phyloP scores from a whole-genome alignment of 1,139 yeast species.

The Arxiozyma bovina region DNA sequence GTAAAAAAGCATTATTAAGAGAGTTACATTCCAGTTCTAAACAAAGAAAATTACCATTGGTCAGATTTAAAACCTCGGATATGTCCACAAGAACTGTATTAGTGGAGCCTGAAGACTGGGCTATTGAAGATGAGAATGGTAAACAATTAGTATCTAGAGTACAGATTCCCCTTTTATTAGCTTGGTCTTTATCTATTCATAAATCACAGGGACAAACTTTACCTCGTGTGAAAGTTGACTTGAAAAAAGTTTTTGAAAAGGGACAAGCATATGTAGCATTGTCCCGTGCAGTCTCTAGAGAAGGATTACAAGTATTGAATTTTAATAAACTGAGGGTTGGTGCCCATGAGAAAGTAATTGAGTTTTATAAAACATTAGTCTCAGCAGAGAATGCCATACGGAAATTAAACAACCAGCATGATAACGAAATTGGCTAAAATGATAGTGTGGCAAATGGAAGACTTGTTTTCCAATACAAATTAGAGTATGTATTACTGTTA shows the following conservation, averaged over 20 bases:
- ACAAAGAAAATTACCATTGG: constrained; percentile 54
- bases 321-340: constrained; percentile 50
- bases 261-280: constrained; percentile 96
- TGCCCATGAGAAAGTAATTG: constrained; percentile 54
- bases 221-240: constrained; percentile 71
- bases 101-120: constrained; percentile 69
- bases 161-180: constrained; percentile 77
- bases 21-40: constrained; percentile 33
- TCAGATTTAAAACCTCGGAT: constrained; percentile 61
- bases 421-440: background rate
- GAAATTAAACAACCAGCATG: constrained; percentile 4
- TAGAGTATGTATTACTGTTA: background rate
- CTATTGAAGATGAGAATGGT: constrained; percentile 52
- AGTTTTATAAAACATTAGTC: constrained; percentile 43
- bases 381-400: constrained; percentile 32
- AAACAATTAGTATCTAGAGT: constrained; percentile 45
- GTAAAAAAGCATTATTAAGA: constrained; percentile 35
- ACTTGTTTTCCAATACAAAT: background rate
- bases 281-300: constrained; percentile 73
- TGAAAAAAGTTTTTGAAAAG: constrained; percentile 68
- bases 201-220: constrained; percentile 95
- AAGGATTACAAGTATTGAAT: constrained; percentile 69
- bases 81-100: constrained; percentile 64
- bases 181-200: constrained; percentile 94
- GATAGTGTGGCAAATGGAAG: background rate